Conservation (phyloP, 306 rosid species). For the Dryas alaskensis region DNA sequence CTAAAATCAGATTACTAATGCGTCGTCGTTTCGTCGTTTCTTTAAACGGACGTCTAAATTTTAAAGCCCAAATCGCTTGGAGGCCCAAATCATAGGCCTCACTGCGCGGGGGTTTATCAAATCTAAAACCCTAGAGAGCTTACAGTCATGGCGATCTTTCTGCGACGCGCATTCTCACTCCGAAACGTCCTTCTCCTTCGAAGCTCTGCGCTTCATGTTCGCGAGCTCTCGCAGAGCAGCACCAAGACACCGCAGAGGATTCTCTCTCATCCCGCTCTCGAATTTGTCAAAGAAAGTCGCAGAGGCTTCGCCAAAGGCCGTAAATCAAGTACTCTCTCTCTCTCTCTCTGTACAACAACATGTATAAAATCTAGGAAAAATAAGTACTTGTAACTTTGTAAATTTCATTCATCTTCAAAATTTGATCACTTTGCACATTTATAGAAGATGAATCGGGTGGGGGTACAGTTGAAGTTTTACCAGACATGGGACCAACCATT, state of each 20-base stretch:
- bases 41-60: not conserved
- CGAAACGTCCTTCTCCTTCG: conserved; percentile 48
- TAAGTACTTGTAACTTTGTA: not conserved
- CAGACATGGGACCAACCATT: conserved; percentile 61
- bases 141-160: conserved; percentile 47
- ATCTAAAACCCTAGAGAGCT: conserved; percentile 33
- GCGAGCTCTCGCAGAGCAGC: conserved; percentile 19
- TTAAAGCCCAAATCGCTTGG: not conserved
- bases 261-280: conserved; percentile 33
- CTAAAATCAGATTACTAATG: not conserved
- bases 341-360: not conserved
- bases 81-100: conserved; percentile 2
- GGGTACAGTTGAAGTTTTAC: conserved; percentile 49
- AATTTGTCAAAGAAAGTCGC: conserved; percentile 53
- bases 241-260: conserved; percentile 22
- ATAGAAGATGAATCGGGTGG: conserved; percentile 66
- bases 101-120: conserved; percentile 21
- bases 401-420: not conserved
- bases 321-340: conserved; percentile 49
- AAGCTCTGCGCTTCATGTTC: conserved; percentile 27
- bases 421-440: not conserved
- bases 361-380: too few relatives aligned
- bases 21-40: not conserved
- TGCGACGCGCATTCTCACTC: conserved; percentile 53
- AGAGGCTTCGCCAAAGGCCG: conserved; percentile 88